A percentile compares a stretch with the other conserved stretches of the same genome.
These are phyloP conservation scores for Komagataella populi DNA, from an alignment of 805 yeast genomes.

Conservation along the genomic window DNA sequence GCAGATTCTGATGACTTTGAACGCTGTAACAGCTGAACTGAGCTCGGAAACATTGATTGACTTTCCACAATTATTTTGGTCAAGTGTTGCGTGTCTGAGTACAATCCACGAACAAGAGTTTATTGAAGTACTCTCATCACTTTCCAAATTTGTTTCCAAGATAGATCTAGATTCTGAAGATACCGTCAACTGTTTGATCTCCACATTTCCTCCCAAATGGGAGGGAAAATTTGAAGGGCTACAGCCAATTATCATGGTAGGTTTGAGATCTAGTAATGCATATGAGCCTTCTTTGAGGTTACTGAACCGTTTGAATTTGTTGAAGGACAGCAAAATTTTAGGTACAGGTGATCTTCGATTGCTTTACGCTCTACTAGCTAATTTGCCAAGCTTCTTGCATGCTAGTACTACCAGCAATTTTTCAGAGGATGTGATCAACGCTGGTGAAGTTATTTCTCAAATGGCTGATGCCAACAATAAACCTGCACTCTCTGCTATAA, in stretches of 20 bases:
- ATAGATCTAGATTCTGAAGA: slow-evolving; percentile 79
- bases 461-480: slow-evolving; percentile 47
- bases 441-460: slow-evolving; percentile 42
- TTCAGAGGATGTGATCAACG: slow-evolving; percentile 31
- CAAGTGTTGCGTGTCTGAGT: slow-evolving; percentile 78
- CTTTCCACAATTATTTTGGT: slow-evolving; percentile 93
- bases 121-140: slow-evolving; percentile 70
- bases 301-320: slow-evolving; percentile 52
- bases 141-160: slow-evolving; percentile 73
- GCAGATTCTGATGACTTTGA: slow-evolving; percentile 93
- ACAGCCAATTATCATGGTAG: slow-evolving; percentile 66
- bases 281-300: slow-evolving; percentile 67
- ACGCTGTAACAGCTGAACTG: slow-evolving; percentile 81
- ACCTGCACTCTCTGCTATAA: slow-evolving; percentile 47
- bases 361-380: slow-evolving; percentile 59
- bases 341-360: slow-evolving; percentile 61
- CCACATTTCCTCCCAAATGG: slow-evolving; percentile 92
- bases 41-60: slow-evolving; percentile 67
- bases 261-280: slow-evolving; percentile 69
- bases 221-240: slow-evolving; percentile 88
- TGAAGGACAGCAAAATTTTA: slow-evolving; percentile 64
- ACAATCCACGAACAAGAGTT: slow-evolving; percentile 91
- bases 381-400: slow-evolving; percentile 74
- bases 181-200: slow-evolving; percentile 67
- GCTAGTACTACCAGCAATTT: slow-evolving; percentile 51